Evolutionary conservation across 2,329 filamentous ascomycete genomes (phyloP), one percentile per base, ranked within the genome.

Genomic region (Lasiodiplodia sp.): DNA sequence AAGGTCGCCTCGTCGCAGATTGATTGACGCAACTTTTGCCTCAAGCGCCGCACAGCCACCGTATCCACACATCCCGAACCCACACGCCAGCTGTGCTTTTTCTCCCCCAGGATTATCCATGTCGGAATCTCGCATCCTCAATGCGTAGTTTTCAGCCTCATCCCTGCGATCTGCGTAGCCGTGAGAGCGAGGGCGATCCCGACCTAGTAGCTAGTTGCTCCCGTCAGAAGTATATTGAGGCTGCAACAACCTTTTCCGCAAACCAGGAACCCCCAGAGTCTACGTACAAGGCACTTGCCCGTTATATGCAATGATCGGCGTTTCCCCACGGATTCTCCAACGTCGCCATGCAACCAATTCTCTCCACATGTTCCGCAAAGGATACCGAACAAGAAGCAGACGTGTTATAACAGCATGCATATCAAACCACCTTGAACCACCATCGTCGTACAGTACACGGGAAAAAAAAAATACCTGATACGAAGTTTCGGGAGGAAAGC

Each of bases 131-230:
- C 21, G 16, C 31, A 34, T 8, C 18, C 18, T 28, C 16, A 51
- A 28, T 23, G 25, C 8, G 21, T 25, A 10, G 18, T 21, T 21
- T 34, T n/a, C 25, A 37, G 53, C 28, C 23, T 10, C 25, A 34
- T n/a, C 58, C 58, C 28, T 51, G 58, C 28, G 58, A 51, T 51
- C 40, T 25, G 58, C 58, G 11, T 7, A 31, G 12, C 56, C 58
- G 58, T 12, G 4, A 25, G 40, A 63, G 37, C 58, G 16, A 23
- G 23, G 40, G 40, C 49, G 37, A 51, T 37, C 58, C 56, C 40
- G 25, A 21, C 14, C 12, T n/a, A 2, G 37, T 14, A 2, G 44
- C 44, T 47, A 47, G 18, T 47, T n/a, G 58, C 49, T 51, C 58
- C 58, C 21, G 58, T 23, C 44, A 21, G 25, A 63, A 25, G n/a